Base-by-base conservation (phyloP, 306 rosid genomes). In the Urtica urens region DNA sequence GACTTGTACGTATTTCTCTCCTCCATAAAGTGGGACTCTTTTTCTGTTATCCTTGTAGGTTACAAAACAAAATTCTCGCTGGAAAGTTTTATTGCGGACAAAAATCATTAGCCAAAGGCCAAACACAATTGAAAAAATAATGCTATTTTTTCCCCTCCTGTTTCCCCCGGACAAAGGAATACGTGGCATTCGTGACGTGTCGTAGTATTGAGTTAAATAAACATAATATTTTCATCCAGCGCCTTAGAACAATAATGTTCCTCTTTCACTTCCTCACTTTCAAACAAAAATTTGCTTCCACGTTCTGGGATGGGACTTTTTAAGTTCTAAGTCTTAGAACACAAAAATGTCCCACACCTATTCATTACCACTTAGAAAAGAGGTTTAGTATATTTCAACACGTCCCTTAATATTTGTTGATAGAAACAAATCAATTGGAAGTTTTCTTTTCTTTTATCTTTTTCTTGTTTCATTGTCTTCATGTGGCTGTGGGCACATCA, bases 211-310 rank as follows among this genome's bases (percentile, higher is more conserved):
- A n/a, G 28, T 18, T 31, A 7, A 52, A 19, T 19, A 49, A 16
- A 8, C 38, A 19, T 38, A 19, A 27, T 10, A 26, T 15, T 1
- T 26, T 46, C 33, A n/a, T n/a, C n/a, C n/a, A n/a, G 19, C 22
- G 7, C 28, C 1, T 9, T 9, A 26, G 14, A 26, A 14, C 16
- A 14, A 25, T 13, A 10, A 16, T 30, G 0, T 16, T 16, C 5
- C 18, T 31, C 3, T 15, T 49, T 20, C 25, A 2, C n/a, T 28
- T 18, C 15, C 19, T 31, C 55, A 18, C 41, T 31, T 53, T 53
- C 46, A 53, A 17, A 25, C 38, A 34, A 49, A 59, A 59, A 59
- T 25, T 38, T 55, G 26, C 49, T 14, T 17, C 35, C 64, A 60
- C 65, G 65, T 58, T 35, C 28, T 20, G 14, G 7, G 37, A 31